These are phyloP conservation scores for Graphilbum ipis-grandicollis DNA, from an alignment of 2,329 filamentous ascomycete species.

Conservation along the genomic window DNA sequence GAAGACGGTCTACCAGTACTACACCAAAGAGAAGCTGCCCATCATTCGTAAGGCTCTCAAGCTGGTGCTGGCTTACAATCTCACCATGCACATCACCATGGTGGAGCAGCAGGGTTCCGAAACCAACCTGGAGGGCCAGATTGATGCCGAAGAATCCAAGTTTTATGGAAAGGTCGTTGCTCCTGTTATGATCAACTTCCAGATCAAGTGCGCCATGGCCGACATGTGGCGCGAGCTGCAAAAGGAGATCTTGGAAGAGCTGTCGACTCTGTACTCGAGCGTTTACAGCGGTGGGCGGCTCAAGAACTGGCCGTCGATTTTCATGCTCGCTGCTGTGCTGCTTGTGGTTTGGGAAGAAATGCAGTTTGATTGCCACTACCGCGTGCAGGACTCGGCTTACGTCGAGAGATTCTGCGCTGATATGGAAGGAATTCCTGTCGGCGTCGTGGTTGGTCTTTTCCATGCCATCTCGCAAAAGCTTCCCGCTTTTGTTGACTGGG, in stretches of 20 bases:
- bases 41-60: slow-evolving; percentile 93
- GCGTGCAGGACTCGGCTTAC: slow-evolving; percentile 64
- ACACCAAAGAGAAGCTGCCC: slow-evolving; percentile 69
- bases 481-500: slow-evolving; percentile 84
- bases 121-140: slow-evolving; percentile 60
- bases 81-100: slow-evolving; percentile 88
- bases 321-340: slow-evolving; percentile 87
- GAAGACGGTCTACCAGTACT: slow-evolving; percentile 89
- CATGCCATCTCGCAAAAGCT: slow-evolving; percentile 96
- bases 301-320: slow-evolving; percentile 98
- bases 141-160: slow-evolving; percentile 71
- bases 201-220: slow-evolving; percentile 92
- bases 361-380: slow-evolving; percentile 96
- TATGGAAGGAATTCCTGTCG: slow-evolving; percentile 92
- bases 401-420: slow-evolving; percentile 92
- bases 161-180: slow-evolving; percentile 82
- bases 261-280: slow-evolving; percentile 85
- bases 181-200: slow-evolving; percentile 98
- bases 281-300: slow-evolving; percentile 94
- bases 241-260: slow-evolving; percentile 87
- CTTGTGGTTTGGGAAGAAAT: slow-evolving; percentile 96
- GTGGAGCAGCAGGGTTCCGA: slow-evolving; percentile 79
- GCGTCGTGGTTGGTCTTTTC: slow-evolving; percentile 92
- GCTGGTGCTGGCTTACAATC: slow-evolving; percentile 86
- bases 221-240: slow-evolving; percentile 97